Evolutionary conservation across 2,329 filamentous ascomycete genomes (phyloP), one percentile per base, ranked within the genome.

Genomic region (Colletotrichum musae): DNA sequence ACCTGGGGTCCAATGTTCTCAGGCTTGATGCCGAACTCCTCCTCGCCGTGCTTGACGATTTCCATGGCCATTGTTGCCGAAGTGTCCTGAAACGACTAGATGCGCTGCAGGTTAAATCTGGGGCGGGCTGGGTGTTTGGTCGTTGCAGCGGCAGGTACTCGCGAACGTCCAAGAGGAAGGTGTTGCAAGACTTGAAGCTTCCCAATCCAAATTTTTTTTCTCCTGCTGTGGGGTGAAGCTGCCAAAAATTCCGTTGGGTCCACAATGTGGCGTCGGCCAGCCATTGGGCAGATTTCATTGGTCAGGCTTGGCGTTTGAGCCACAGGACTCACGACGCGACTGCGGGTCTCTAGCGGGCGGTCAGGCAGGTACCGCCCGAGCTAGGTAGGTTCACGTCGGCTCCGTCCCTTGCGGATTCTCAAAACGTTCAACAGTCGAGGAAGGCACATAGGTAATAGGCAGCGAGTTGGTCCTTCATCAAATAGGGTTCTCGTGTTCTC

Each of bases 11-110:
- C 90, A 74, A 89, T 86, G 77, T 93, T 91, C 87, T 97, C 91
- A 65, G 96, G 96, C 90, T 98, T 97, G 86, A 99, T 98, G 81
- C 89, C 88, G 81, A 93, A 94, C 77, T 95, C 92, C 77, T 93
- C 91, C 79, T 85, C 83, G 75, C 70, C 60, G 51, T 62, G 76
- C 84, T 80, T 71, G 74, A 80, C 77, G 74, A 84, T 79, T 71
- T 85, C 87, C 83, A 88, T 86, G 69, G 82, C 82, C 81, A 84
- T 84, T 68, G 53, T 74, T 65, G 45, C 58, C 64, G 52, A 58
- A 56, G 50, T 60, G 18, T 56, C 52, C 58, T 51, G 57, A 28
- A 70, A 60, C 58, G 56, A 39, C 58, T 39, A 66, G 24, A 36
- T 58, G 15, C 51, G 64, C 50, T 16, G 28, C 45, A 64, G 50